Evolutionary conservation across 2,329 filamentous ascomycete genomes (phyloP).

Genomic region (Colletotrichum echinochloae): DNA sequence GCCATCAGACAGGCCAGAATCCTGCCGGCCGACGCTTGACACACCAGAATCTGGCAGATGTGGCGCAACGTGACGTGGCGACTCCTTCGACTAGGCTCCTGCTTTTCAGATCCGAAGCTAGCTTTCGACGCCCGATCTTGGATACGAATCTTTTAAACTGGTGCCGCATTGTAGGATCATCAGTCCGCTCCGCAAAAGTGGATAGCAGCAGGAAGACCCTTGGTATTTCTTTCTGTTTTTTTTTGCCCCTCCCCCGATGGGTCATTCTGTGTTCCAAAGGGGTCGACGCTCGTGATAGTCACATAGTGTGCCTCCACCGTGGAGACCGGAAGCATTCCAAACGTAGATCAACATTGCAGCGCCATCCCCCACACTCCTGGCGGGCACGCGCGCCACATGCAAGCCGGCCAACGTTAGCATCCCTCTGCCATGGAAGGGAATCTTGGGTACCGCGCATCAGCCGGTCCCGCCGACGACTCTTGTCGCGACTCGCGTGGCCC

Average conservation of each 20-base stretch:
- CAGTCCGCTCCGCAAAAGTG: slow-evolving; percentile 23
- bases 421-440: slow-evolving; percentile 26
- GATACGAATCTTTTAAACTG: slow-evolving; percentile 15
- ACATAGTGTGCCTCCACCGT: not conserved
- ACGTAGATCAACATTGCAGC: slow-evolving; percentile 6
- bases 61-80: not conserved
- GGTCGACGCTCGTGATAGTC: slow-evolving; percentile 2
- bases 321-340: not conserved
- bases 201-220: slow-evolving; percentile 8
- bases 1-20: not conserved
- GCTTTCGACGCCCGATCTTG: slow-evolving; percentile 5
- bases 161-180: slow-evolving; percentile 15
- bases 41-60: not conserved
- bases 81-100: slow-evolving; percentile 18
- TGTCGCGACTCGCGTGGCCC: slow-evolving; percentile 35
- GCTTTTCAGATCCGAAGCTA: slow-evolving; percentile 6
- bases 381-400: not conserved
- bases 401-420: slow-evolving; percentile 4
- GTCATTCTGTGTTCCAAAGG: not conserved
- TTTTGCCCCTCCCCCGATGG: not conserved
- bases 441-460: slow-evolving; percentile 14
- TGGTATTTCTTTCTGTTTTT: not conserved
- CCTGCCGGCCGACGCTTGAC: not conserved
- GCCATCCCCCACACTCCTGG: slow-evolving; percentile 6
- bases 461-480: slow-evolving; percentile 29